phyloP scores from a whole-genome alignment of 345 rosid species.

The Gossypium bickii region DNA sequence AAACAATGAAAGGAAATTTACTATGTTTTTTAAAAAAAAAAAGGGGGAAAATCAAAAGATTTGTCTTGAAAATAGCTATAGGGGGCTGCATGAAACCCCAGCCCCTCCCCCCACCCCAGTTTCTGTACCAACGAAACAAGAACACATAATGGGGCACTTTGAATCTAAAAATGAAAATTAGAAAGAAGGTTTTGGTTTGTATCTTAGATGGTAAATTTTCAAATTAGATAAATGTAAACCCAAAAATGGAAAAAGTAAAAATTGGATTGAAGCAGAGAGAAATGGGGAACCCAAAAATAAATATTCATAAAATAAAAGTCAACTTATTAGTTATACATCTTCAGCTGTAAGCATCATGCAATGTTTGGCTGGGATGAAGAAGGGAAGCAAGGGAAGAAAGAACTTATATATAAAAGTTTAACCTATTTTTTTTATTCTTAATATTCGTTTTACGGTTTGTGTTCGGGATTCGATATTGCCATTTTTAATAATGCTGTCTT shows the following conservation, averaged over 20 bases:
- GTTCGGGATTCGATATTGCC: too few species aligned
- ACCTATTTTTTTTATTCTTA: too few species aligned
- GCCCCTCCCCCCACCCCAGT: background rate
- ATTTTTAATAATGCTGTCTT: too few species aligned
- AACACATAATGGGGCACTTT: background rate
- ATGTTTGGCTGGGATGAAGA: too few species aligned
- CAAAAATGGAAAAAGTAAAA: background rate
- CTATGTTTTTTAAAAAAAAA: too few species aligned
- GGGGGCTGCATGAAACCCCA: background rate
- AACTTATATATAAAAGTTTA: too few species aligned
- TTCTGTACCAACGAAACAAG: background rate
- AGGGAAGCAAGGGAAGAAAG: too few species aligned
- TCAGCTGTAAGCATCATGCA: too few species aligned
- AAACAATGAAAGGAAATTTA: background rate
- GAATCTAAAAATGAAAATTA: background rate
- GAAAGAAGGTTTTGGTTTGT: too few species aligned
- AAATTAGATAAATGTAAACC: background rate
- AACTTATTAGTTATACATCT: too few species aligned
- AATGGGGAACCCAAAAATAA: background rate
- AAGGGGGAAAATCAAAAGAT: background rate
- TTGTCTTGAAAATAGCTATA: background rate
- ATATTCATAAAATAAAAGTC: background rate
- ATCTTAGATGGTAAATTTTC: background rate
- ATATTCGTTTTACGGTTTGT: too few species aligned
- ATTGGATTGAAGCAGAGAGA: background rate